Evolutionary conservation across 2,329 filamentous ascomycete species (phyloP).

Genomic region (Ophiostoma sp.): DNA sequence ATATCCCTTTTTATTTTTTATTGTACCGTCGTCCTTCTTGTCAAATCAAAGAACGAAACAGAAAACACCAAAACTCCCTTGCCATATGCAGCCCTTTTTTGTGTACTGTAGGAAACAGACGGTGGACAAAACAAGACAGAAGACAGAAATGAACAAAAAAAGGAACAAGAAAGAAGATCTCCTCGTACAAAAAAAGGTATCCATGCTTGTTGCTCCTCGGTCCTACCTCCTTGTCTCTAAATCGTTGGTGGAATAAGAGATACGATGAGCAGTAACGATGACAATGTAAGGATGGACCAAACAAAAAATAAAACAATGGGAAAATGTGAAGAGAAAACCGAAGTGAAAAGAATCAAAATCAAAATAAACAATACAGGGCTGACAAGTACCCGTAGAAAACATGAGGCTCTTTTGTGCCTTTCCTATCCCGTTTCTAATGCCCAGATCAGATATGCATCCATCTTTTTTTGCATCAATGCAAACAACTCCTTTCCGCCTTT

Average conservation of each 20-base stretch:
- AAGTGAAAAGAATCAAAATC: background rate
- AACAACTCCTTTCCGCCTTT: background rate
- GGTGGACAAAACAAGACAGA: background rate
- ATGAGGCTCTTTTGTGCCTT: background rate
- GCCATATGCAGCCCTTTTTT: conserved; percentile 15
- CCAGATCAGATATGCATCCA: background rate
- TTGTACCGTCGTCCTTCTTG: background rate
- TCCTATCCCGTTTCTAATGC: conserved; percentile 5
- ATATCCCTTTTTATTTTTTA: background rate
- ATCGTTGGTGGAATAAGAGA: no score
- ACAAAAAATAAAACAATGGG: background rate
- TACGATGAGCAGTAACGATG: background rate
- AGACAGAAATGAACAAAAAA: background rate
- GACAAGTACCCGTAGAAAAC: background rate
- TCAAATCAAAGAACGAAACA: background rate
- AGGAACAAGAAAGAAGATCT: background rate
- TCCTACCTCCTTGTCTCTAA: background rate
- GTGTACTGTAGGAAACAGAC: background rate
- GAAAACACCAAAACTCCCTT: background rate
- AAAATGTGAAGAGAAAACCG: background rate
- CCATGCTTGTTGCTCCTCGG: background rate
- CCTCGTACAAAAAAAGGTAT: conserved; percentile 5
- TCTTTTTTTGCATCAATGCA: background rate
- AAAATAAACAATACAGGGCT: conserved; percentile 2
- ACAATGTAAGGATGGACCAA: background rate